Base-by-base conservation (phyloP, 768 basidiomycete genomes). In the Tricholoma bakamatsutake region DNA sequence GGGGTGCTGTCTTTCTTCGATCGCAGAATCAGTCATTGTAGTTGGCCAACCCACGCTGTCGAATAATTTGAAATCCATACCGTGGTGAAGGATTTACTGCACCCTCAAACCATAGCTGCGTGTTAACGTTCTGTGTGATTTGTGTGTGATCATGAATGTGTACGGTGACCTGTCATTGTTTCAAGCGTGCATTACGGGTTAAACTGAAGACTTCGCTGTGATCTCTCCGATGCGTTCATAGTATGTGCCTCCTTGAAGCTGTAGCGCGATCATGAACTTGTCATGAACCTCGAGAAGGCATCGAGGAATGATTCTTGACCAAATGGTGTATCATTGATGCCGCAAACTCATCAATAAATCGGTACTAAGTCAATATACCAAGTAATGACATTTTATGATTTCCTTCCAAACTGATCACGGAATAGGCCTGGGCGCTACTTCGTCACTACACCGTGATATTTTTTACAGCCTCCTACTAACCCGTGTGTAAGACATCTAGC, bases 31-130 rank as follows among this genome's bases (percentile, higher is more conserved):
- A 65, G 58, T 54, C 62, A 61, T 47, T 59, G 62, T 59, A 61
- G 65, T 59, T 62, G 53, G 65, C 59, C 58, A 59, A 61, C 65
- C 54, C 75, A 78, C 69, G 74, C 72, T 74, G 75, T 65, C 42
- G 34, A 60, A 61, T 65, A 62, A 64, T 64, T 67, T 67, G 56
- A 58, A 64, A 62, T 63, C 12, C 34, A 28, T 52, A 48, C 42
- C 51, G 55, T 52, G 47, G 50, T 24, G 27, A 52, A 40, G 52
- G 37, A 52, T 40, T 24, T 24, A 24, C 21, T 24, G 18, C 24
- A 37, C 39, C 28, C 15, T 35, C 18, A 33, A 52, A 52, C n/a
- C 24, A 34, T 52, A 45, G 55, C 43, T 31, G 33, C 31, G 30
- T 33, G 5, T 31, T 48, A 37, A 12, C 30, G 52, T 46, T 33